Percentiles rank a stretch among this genome's conserved stretches.
These are phyloP conservation scores for Tulasnella calospora DNA, from an alignment of 768 basidiomycete genomes.

Conservation along the genomic window DNA sequence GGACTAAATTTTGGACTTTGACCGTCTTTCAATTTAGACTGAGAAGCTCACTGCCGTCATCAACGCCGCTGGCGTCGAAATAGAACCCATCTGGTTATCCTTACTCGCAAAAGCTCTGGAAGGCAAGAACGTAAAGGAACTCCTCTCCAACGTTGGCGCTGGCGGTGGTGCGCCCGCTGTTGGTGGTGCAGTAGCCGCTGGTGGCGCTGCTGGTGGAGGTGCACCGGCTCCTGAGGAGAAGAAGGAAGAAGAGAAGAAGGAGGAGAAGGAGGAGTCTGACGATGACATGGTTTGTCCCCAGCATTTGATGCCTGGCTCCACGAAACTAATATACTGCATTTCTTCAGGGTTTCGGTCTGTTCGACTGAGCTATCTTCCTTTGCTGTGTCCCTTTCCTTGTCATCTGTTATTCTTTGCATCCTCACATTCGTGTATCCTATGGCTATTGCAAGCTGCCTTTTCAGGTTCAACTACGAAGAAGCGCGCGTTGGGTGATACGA, in stretches of 20 bases:
- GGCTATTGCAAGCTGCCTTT: neutral
- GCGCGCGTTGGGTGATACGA: neutral
- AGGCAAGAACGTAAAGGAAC: constrained; percentile 94
- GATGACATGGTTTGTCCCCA: constrained; percentile 61
- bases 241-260: constrained; percentile 64
- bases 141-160: constrained; percentile 90
- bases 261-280: constrained; percentile 73
- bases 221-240: constrained; percentile 69
- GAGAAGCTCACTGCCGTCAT: constrained; percentile 91
- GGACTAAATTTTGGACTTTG: neutral
- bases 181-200: constrained; percentile 49
- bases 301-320: neutral
- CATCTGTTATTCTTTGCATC: neutral
- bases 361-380: constrained; percentile 52
- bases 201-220: constrained; percentile 54
- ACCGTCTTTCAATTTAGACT: constrained; percentile 47
- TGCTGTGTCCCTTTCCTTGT: neutral
- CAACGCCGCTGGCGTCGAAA: constrained; percentile 60
- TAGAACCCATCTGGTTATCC: constrained; percentile 96
- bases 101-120: constrained; percentile 97
- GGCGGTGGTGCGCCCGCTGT: constrained; percentile 81
- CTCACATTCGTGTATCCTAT: neutral
- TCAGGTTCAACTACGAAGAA: neutral
- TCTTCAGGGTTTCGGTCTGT: constrained; percentile 86
- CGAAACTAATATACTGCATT: neutral